Evolutionary conservation across 2,329 filamentous ascomycete genomes (phyloP), one percentile per base, ranked within the genome.

Genomic region (Stemphylium lycopersici): DNA sequence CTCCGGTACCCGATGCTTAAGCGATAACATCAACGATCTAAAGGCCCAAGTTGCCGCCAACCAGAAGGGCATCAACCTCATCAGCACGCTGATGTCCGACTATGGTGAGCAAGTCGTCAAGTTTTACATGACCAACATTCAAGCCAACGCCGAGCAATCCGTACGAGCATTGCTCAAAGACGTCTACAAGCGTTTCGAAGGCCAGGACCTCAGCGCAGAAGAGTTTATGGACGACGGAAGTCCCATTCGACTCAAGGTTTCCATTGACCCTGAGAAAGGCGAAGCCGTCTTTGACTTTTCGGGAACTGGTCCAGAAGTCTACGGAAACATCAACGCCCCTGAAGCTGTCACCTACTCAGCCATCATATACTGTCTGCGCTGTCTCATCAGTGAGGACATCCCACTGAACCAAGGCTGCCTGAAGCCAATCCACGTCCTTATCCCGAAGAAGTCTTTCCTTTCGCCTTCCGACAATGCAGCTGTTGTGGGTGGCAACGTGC

Each of bases 221-320:
- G 91, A 96, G 68, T 91, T 87, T 77, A 95, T 96, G 90, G 91
- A 96, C 64, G 91, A 96, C 65, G 91, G 91, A 22, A 90, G 84
- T 8, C 89, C 90, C 0, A 93, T 96, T 66, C 80, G 83, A 46
- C 81, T 96, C 6, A 88, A 86, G 57, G 83, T 96, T 10, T 87
- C 85, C 1, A 95, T 96, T 59, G 85, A 93, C 66, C 83, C 84
- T 0, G 81, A 86, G 0, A 87, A 89, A 37, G 91, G 90, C 13
- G 88, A 90, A 57, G 91, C 91, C 0, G 78, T 89, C 0, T 96
- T 95, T 67, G 87, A 95, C 74, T 90, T 95, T 71, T 81, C 80
- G 0, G 90, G 90, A 16, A 95, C 90, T 0, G 90, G 90, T 0
- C 86, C 88, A 0, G 89, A 95, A 74, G 88, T 91, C 1, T 91